Conservation (phyloP, 768 basidiomycete species). For the Gloeostereum incarnatum region DNA sequence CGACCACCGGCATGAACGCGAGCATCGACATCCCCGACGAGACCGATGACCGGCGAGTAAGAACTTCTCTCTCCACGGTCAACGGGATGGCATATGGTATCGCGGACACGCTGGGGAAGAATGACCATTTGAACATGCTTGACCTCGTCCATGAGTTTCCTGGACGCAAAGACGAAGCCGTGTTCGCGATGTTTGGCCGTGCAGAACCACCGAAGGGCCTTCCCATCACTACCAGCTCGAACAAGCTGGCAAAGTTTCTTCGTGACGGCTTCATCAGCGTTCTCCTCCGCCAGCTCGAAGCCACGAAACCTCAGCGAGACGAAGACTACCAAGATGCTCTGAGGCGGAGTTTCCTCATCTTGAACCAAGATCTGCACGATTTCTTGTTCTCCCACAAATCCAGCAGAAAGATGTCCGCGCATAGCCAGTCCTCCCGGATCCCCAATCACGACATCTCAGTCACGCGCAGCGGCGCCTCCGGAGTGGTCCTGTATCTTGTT, state of each 20-base stretch:
- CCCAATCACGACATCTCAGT: conserved; percentile 35
- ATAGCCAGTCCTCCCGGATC: conserved; percentile 23
- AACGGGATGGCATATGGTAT: conserved; percentile 95
- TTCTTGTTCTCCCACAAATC: conserved; percentile 44
- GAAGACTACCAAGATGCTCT: conserved; percentile 70
- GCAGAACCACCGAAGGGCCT: conserved; percentile 35
- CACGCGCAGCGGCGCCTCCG: conserved; percentile 68
- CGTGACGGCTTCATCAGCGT: conserved; percentile 69
- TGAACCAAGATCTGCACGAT: conserved; percentile 79
- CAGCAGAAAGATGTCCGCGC: conserved; percentile 70
- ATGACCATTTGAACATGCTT: conserved; percentile 78
- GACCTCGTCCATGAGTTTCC: conserved; percentile 90
- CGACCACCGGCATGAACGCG: conserved; percentile 42
- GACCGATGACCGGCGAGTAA: conserved; percentile 81
- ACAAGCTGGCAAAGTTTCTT: conserved; percentile 72
- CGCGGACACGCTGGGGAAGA: conserved; percentile 79
- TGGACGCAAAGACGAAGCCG: conserved; percentile 64
- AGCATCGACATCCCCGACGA: conserved; percentile 69
- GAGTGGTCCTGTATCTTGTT: conserved; percentile 78
- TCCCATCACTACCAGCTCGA: conserved; percentile 42
- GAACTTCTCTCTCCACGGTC: conserved; percentile 83
- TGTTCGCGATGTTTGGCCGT: conserved; percentile 96
- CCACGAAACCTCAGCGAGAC: conserved; percentile 30
- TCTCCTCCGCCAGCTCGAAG: conserved; percentile 50
- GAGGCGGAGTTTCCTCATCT: conserved; percentile 76